These are phyloP conservation scores for Suillus ampliporus DNA, from an alignment of 768 basidiomycete genomes.

Conservation along the genomic window DNA sequence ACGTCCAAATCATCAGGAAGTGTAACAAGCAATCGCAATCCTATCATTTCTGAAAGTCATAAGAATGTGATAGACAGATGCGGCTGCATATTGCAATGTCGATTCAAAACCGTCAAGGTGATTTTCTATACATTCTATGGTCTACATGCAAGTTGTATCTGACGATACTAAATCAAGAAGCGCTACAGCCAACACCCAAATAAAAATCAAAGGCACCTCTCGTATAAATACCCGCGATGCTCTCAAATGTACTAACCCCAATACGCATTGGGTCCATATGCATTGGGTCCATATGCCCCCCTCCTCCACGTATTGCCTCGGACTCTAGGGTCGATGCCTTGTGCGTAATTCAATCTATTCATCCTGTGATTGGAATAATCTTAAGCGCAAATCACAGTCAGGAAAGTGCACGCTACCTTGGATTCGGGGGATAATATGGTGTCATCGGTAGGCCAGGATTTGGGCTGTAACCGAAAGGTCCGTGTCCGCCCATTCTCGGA, in stretches of 20 bases:
- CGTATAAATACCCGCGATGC: background rate
- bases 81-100: background rate
- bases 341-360: background rate
- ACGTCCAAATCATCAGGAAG: background rate
- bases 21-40: background rate
- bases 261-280: background rate
- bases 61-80: background rate
- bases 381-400: background rate
- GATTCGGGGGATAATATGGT: background rate
- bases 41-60: background rate
- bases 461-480: background rate
- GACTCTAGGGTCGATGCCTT: background rate
- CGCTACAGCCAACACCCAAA: background rate
- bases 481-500: background rate
- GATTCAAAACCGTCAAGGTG: background rate
- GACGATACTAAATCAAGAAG: background rate
- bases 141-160: background rate
- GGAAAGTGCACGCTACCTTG: slow-evolving; percentile 2
- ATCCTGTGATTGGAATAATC: background rate
- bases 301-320: background rate
- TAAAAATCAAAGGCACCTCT: background rate
- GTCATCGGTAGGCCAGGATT: background rate
- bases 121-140: background rate
- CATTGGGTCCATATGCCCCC: background rate
- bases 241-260: background rate